phyloP scores from a whole-genome alignment of 257 asterid genomes.

The Mentha longifolia region DNA sequence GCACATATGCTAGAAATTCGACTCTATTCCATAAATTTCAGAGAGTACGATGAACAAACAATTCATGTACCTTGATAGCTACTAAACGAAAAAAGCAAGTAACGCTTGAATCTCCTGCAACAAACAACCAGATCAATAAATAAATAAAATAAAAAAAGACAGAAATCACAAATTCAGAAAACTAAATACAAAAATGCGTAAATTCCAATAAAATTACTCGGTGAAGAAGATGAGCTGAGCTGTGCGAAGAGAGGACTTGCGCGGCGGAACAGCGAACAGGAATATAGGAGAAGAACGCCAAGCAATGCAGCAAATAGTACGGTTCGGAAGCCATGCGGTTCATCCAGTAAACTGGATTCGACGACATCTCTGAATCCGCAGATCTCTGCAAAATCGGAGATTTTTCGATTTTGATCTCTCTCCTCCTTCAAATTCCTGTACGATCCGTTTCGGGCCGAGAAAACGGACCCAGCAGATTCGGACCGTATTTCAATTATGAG shows the following conservation, averaged over 20 bases:
- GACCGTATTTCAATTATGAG: not conserved
- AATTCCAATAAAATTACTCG: slow-evolving; percentile 50
- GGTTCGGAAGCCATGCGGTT: slow-evolving; percentile 72
- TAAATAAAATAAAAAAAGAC: not conserved
- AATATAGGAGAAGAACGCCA: slow-evolving; percentile 80
- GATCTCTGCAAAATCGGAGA: slow-evolving; percentile 30
- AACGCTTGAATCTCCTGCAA: slow-evolving; percentile 85
- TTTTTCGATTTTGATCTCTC: not conserved
- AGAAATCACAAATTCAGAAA: not conserved
- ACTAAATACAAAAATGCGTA: not conserved
- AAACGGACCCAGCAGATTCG: not conserved
- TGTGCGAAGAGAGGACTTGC: slow-evolving; percentile 55
- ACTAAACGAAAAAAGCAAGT: slow-evolving; percentile 63
- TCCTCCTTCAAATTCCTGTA: not conserved
- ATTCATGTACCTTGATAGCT: slow-evolving; percentile 65
- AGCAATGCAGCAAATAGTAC: slow-evolving; percentile 65
- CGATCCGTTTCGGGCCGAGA: not conserved
- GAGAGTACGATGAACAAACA: not conserved
- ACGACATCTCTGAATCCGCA: slow-evolving; percentile 49
- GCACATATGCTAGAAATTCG: not conserved
- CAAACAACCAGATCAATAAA: slow-evolving; percentile 5
- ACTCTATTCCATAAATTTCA: not conserved
- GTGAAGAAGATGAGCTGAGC: slow-evolving; percentile 69
- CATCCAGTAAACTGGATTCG: slow-evolving; percentile 49
- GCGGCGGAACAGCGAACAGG: slow-evolving; percentile 76